A percentile compares a stretch with the other conserved stretches of the same genome.
Conservation (phyloP, 2,329 filamentous ascomycete genomes). For the Trichoderma sp. region DNA sequence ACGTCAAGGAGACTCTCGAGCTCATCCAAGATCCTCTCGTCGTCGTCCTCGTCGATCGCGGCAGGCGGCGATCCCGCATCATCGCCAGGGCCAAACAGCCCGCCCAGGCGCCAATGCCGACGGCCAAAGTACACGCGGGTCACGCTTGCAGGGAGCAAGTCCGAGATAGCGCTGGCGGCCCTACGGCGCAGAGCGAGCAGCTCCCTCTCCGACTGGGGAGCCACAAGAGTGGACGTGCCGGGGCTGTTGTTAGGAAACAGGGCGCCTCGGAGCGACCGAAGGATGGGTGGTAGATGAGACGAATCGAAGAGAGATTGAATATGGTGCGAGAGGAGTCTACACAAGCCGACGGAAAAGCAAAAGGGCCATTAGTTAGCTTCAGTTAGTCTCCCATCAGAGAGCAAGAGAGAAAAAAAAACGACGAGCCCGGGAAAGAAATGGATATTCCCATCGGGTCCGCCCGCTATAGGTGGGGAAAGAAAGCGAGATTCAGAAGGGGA, state of each 20-base stretch:
- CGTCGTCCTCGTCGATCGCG: conserved; percentile 28
- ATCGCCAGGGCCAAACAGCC: conserved; percentile 21
- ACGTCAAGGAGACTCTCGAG: conserved; percentile 68
- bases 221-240: conserved; percentile 58
- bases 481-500: conserved; percentile 1
- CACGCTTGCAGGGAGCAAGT: conserved; percentile 46
- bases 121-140: conserved; percentile 51
- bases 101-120: conserved; percentile 30
- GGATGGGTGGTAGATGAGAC: conserved; percentile 61
- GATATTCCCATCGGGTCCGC: conserved; percentile 5
- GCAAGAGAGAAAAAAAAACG: not conserved
- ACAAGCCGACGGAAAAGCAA: conserved; percentile 28
- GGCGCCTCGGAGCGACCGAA: conserved; percentile 69
- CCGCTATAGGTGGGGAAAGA: conserved; percentile 10
- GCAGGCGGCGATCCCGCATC: conserved; percentile 4
- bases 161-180: conserved; percentile 60
- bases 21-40: conserved; percentile 47
- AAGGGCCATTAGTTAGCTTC: conserved; percentile 21
- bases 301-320: conserved; percentile 60
- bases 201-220: conserved; percentile 59
- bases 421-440: conserved; percentile 1
- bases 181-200: conserved; percentile 60
- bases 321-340: conserved; percentile 58
- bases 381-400: not conserved
- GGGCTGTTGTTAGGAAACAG: conserved; percentile 85